A percentile compares a stretch with the other conserved stretches of the same genome.
Conservation (phyloP, 768 basidiomycete genomes). For the Leucocoprinus birnbaumii region DNA sequence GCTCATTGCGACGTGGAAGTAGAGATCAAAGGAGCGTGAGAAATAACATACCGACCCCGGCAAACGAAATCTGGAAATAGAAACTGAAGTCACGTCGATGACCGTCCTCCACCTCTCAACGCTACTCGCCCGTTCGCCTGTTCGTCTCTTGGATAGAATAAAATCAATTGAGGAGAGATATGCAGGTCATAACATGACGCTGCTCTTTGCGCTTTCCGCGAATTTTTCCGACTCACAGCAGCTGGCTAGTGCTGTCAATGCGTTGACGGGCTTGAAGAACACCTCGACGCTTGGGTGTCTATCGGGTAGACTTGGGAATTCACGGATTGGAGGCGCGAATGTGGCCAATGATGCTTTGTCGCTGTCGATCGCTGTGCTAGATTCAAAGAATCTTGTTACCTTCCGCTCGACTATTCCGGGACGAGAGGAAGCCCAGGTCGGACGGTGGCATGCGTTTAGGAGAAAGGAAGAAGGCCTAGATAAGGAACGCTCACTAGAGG, state of each 20-base stretch:
- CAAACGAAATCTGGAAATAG: not conserved
- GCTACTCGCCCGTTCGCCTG: constrained; percentile 33
- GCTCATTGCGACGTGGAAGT: constrained; percentile 7
- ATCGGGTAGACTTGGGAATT: constrained; percentile 43
- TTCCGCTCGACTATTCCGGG: constrained; percentile 70
- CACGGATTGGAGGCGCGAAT: constrained; percentile 10
- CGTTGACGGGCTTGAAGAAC: constrained; percentile 36
- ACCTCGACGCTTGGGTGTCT: constrained; percentile 56
- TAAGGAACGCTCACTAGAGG: constrained; percentile 11
- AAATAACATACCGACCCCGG: not conserved
- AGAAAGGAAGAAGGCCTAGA: constrained; percentile 25
- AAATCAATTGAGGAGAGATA: constrained; percentile 26
- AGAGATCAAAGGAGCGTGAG: not conserved
- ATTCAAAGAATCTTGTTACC: constrained; percentile 35
- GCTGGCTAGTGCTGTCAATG: constrained; percentile 36
- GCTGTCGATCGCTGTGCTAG: constrained; percentile 52
- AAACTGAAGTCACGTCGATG: not conserved
- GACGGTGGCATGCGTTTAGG: constrained; percentile 66
- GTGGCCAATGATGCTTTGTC: constrained; percentile 5
- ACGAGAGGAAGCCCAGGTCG: constrained; percentile 56
- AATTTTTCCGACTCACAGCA: constrained; percentile 32
- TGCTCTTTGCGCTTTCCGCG: constrained; percentile 51
- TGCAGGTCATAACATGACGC: constrained; percentile 27
- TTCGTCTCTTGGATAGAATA: constrained; percentile 32
- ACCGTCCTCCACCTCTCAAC: constrained; percentile 35